These are phyloP conservation scores for Pleurotus djamor DNA, from an alignment of 768 basidiomycete species.

Conservation along the genomic window DNA sequence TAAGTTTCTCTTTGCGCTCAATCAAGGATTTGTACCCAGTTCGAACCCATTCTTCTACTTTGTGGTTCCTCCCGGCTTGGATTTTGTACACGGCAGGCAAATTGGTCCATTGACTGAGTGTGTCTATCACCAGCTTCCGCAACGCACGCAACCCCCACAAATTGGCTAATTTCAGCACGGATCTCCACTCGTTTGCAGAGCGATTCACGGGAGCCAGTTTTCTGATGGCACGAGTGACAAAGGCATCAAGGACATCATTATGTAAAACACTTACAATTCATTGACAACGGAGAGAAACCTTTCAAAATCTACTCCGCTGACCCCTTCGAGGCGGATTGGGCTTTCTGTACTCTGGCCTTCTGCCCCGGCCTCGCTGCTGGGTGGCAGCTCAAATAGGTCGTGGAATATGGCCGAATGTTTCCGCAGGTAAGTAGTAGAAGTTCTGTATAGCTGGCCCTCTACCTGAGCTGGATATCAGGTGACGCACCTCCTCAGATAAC, in stretches of 20 bases:
- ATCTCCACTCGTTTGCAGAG: neutral
- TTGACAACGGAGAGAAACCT: neutral
- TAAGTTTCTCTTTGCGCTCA: neutral
- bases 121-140: neutral
- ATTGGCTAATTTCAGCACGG: neutral
- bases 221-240: neutral
- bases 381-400: constrained; percentile 19
- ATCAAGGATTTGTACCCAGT: neutral
- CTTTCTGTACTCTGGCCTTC: neutral
- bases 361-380: neutral
- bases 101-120: neutral
- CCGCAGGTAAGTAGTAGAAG: constrained; percentile 30
- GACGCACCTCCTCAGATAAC: too few relatives aligned
- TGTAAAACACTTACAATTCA: neutral
- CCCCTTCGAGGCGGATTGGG: neutral
- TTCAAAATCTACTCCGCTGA: neutral
- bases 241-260: too few relatives aligned
- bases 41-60: neutral
- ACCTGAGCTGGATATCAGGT: constrained; percentile 20
- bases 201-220: neutral
- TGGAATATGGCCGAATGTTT: constrained; percentile 30
- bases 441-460: constrained; percentile 33
- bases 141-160: neutral
- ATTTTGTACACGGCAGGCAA: neutral
- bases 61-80: neutral